A percentile compares a stretch with the other conserved stretches of the same genome.
phyloP scores from a whole-genome alignment of 306 rosid genomes.

The Trifolium subterraneum region DNA sequence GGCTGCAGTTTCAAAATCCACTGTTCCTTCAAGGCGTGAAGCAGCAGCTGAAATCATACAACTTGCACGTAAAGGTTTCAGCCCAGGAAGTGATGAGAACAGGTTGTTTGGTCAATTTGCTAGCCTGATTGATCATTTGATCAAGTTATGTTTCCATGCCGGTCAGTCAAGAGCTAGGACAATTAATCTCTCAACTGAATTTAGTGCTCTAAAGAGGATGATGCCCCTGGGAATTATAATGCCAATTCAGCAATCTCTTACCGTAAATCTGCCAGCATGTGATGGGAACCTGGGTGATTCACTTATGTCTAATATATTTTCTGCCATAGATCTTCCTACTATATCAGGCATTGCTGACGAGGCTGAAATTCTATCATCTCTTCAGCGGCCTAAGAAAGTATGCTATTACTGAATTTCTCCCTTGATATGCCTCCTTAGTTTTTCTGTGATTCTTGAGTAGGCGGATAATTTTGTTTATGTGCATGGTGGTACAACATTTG shows the following conservation, averaged over 20 bases:
- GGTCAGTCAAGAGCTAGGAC: constrained; percentile 83
- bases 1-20: constrained; percentile 98
- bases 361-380: constrained; percentile 98
- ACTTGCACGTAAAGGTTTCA: constrained; percentile 78
- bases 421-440: constrained; percentile 20
- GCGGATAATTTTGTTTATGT: constrained; percentile 26
- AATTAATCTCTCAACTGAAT: constrained; percentile 83
- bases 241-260: constrained; percentile 91
- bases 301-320: constrained; percentile 67
- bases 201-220: constrained; percentile 95
- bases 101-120: constrained; percentile 89
- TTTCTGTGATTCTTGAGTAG: constrained; percentile 27
- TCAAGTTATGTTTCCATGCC: constrained; percentile 89
- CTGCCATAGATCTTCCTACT: constrained; percentile 86
- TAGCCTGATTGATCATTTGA: constrained; percentile 82
- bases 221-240: constrained; percentile 96
- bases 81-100: constrained; percentile 70
- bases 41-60: constrained; percentile 97
- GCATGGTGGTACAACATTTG: constrained; percentile 20
- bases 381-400: constrained; percentile 96
- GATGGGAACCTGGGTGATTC: constrained; percentile 72
- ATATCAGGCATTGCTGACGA: constrained; percentile 89
- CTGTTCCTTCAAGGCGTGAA: constrained; percentile 89
- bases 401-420: constrained; percentile 39
- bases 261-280: constrained; percentile 80